phyloP scores from a whole-genome alignment of 2,329 filamentous ascomycete species.

The Aspergillus proliferans region DNA sequence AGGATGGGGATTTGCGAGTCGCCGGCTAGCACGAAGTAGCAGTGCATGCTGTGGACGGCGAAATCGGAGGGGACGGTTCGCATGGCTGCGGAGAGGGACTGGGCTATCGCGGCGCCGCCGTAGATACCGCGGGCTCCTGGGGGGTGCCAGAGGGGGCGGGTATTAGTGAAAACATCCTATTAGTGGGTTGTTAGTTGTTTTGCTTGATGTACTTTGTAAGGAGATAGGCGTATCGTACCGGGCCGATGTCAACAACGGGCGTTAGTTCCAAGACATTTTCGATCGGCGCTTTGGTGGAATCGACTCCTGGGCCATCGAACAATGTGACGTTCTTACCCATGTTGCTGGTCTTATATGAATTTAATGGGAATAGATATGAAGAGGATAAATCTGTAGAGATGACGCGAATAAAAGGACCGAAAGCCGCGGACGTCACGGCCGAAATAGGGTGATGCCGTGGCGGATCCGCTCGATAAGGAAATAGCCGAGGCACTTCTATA shows the following conservation, averaged over 20 bases:
- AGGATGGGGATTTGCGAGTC: conserved; percentile 78
- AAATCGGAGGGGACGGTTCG: conserved; percentile 75
- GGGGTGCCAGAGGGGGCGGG: conserved; percentile 84
- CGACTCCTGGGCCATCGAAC: conserved; percentile 66
- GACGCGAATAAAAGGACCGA: no score
- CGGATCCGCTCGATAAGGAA: conserved; percentile 7
- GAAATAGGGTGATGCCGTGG: background rate
- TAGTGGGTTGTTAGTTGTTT: background rate
- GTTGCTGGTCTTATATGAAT: background rate
- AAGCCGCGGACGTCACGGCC: background rate
- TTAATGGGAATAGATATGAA: background rate
- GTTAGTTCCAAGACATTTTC: conserved; percentile 86
- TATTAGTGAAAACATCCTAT: conserved; percentile 90
- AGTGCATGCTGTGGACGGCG: conserved; percentile 92
- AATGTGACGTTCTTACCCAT: conserved; percentile 50
- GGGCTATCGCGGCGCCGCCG: conserved; percentile 86
- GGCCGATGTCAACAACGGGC: conserved; percentile 55
- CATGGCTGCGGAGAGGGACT: conserved; percentile 82
- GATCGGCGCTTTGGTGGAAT: conserved; percentile 69
- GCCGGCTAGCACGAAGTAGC: conserved; percentile 94
- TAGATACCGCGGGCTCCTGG: conserved; percentile 88
- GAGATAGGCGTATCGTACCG: conserved; percentile 45
- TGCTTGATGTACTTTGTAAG: background rate
- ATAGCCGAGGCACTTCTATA: conserved; percentile 10
- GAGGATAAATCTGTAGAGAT: background rate